Base-by-base conservation (phyloP, 352 stramenopile genomes). In the Pythium periplocum region DNA sequence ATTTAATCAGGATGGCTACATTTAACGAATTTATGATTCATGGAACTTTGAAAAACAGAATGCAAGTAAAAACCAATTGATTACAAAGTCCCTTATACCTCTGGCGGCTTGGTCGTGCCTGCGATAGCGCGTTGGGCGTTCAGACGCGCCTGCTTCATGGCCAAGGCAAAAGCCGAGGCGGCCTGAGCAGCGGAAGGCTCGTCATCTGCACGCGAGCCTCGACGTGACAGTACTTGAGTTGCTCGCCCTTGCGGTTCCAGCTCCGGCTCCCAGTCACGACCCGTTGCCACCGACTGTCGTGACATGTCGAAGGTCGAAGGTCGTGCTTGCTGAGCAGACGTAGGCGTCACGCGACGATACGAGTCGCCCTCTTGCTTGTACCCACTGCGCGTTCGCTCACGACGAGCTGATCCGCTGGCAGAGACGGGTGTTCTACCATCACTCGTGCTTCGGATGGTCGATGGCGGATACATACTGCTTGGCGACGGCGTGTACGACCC, bases 91-190 rank as follows among this genome's bases (percentile, higher is more conserved):
- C 48, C 1, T 38, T 50, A 35, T 62, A 57, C 32, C 48, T 6
- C 11, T n/a, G 35, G 17, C 36, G 8, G 12, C 42, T 48, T 51
- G 52, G 48, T 49, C 2, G 44, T 37, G 17, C 60, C 54, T 6
- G 54, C 39, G 55, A 68, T 68, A 6, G 60, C 60, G 32, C 60
- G 60, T 40, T 90, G 79, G 12, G 79, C 76, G 49, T 87, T 87
- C 31, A 90, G 56, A 39, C 79, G 73, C 37, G 79, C 76, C 56
- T 90, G 74, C 56, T 90, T 90, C 79, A 90, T 90, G 9, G 79
- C 79, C 6, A 90, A 59, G 34, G 79, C 79, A 62, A 90, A 90
- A 7, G 79, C 79, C 1, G 74, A 87, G 32, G 76, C 76, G 9
- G 79, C 76, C 6, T 71, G 68, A 17, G 65, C 73, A 36, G 75